Base-by-base conservation (phyloP, 2,329 filamentous ascomycete genomes). In the Ilyonectria mors-panacis region DNA sequence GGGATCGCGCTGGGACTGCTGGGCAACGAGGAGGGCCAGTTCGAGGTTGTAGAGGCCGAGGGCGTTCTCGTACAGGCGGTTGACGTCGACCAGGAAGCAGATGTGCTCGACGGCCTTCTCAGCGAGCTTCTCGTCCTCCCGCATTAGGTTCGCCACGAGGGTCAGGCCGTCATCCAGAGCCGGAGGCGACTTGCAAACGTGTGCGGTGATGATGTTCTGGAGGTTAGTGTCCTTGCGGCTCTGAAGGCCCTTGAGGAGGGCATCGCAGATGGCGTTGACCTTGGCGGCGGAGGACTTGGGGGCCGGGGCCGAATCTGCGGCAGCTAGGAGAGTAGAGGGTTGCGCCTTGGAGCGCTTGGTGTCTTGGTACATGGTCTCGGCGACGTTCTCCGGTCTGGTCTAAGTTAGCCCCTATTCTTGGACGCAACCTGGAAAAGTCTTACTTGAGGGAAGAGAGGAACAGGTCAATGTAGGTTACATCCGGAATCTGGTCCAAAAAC, bases 71-170 rank as follows among this genome's bases (percentile, higher is more conserved):
- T 97, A 99, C 0, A 99, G 88, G 44, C 91, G 91, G 79, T 98
- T 97, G 51, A 97, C 92, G 80, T 99, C 96, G 1, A 95, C 94
- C 47, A 99, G 87, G 85, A 99, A 99, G 85, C 94, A 98, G 67
- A 99, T 98, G 77, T 99, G 96, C 78, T 98, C 94, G 23, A 98
- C 92, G 0, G 95, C 95, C 79, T 92, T 92, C 73, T 98, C 95
- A 0, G 94, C 94, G 71, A 95, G 86, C 59, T 90, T 87, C 47
- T 89, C 85, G 56, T 92, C 89, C 71, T 92, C 87, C 62, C 88
- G 86, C 85, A 90, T 88, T 39, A 99, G 83, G 60, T 91, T 87
- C 4, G 94, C 92, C 37, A 98, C 93, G 35, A 98, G 89, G 2
- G 83, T 83, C 57, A 99, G 85, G 3, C 94, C 96, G 67, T 95